These are phyloP conservation scores for Ceratobasidium sp. DNA, from an alignment of 1,284 basidiomycete genomes.

Conservation along the genomic window DNA sequence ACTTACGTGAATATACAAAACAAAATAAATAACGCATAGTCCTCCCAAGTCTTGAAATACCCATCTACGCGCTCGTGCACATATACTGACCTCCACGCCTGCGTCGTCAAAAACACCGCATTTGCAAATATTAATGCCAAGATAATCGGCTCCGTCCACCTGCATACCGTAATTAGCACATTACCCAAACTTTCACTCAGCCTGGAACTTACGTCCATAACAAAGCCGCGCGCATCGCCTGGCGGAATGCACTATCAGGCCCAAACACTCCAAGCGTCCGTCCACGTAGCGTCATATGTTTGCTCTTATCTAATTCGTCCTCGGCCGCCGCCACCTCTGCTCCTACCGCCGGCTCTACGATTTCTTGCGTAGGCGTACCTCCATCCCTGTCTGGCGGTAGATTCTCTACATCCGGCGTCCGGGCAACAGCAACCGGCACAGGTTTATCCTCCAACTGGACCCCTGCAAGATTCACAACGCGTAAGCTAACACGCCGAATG, in stretches of 20 bases:
- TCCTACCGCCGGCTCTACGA: conserved; percentile 19
- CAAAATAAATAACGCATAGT: conserved; percentile 84
- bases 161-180: conserved; percentile 55
- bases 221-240: conserved; percentile 75
- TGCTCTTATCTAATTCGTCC: conserved; percentile 32
- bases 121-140: conserved; percentile 88
- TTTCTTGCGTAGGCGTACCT: not conserved
- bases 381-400: conserved; percentile 49
- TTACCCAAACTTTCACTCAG: conserved; percentile 30
- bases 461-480: conserved; percentile 86
- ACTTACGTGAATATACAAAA: conserved; percentile 91
- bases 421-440: conserved; percentile 49
- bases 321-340: conserved; percentile 6
- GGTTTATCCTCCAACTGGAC: conserved; percentile 66
- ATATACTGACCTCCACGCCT: conserved; percentile 72
- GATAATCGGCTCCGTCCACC: conserved; percentile 90
- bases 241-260: conserved; percentile 73
- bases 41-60: conserved; percentile 91
- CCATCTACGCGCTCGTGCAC: conserved; percentile 64
- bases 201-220: conserved; percentile 69
- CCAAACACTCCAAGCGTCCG: conserved; percentile 84
- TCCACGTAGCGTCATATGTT: conserved; percentile 72
- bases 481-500: conserved; percentile 78
- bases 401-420: conserved; percentile 48
- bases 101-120: conserved; percentile 85